Evolutionary conservation across 179 eudicot genomes (phyloP).

Genomic region (Camellia oleifera): DNA sequence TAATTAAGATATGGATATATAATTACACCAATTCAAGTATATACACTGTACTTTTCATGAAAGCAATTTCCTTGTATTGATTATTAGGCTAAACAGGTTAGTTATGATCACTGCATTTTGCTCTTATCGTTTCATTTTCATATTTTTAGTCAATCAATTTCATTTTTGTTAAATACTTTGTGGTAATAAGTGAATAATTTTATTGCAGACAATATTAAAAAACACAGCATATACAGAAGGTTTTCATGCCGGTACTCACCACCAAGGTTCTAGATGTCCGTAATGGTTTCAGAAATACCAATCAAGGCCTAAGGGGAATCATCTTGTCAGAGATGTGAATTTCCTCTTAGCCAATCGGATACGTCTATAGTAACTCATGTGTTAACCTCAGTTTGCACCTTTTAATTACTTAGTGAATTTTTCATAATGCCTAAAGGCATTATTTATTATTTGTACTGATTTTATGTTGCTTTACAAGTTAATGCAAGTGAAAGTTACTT

Average conservation of each 20-base stretch:
- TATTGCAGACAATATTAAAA: conserved; percentile 63
- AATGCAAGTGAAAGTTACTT: no score
- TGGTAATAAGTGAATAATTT: not conserved
- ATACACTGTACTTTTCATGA: no score
- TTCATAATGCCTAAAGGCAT: no score
- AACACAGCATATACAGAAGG: conserved; percentile 86
- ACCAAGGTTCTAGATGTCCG: conserved; percentile 20
- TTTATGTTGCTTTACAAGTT: no score
- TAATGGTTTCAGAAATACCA: not conserved
- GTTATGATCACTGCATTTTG: no score
- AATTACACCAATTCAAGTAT: no score
- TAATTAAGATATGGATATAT: no score
- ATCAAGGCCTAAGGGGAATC: not conserved
- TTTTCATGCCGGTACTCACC: conserved; percentile 51
- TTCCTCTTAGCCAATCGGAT: not conserved
- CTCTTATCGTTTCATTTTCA: not conserved
- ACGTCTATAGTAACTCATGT: not conserved
- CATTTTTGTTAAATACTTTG: not conserved
- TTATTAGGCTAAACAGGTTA: no score
- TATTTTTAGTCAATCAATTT: not conserved
- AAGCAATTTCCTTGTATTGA: no score
- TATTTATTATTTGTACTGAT: no score
- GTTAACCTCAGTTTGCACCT: not conserved
- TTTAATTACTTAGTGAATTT: not conserved
- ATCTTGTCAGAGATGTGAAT: not conserved